A percentile compares a stretch with the other conserved stretches of the same genome.
Conservation (phyloP, 352 stramenopile genomes). For the Aphanomyces euteiches region DNA sequence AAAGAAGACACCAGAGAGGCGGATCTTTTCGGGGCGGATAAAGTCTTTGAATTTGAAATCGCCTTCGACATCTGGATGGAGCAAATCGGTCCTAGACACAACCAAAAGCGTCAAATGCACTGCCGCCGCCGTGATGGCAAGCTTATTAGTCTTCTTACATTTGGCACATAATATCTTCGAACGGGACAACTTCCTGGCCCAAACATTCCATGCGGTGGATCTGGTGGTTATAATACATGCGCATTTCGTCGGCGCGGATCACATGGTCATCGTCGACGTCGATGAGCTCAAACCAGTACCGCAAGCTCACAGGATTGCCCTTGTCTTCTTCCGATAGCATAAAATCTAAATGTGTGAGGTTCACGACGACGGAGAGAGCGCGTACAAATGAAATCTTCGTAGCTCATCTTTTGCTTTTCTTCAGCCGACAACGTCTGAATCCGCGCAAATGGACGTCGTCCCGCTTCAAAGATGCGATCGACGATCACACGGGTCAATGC, state of each 20-base stretch:
- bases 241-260: constrained; percentile 96
- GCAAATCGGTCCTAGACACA: constrained; percentile 54
- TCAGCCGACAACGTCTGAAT: constrained; percentile 67
- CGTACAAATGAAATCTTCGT: constrained; percentile 89
- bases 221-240: constrained; percentile 90
- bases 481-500: constrained; percentile 83
- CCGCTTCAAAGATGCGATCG: constrained; percentile 83
- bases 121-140: constrained; percentile 22
- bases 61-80: constrained; percentile 70
- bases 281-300: constrained; percentile 98
- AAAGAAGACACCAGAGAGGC: constrained; percentile 95
- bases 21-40: constrained; percentile 81
- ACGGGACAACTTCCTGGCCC: constrained; percentile 96
- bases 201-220: constrained; percentile 97
- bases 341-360: constrained; percentile 77
- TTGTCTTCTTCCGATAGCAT: constrained; percentile 99
- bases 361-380: constrained; percentile 2
- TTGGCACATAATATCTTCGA: constrained; percentile 98
- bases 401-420: constrained; percentile 88
- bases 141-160: constrained; percentile 87
- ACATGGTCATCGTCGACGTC: constrained; percentile 97
- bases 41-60: constrained; percentile 80
- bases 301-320: constrained; percentile 92
- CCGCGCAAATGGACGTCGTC: constrained; percentile 72
- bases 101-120: constrained; percentile 24